phyloP scores from a whole-genome alignment of 805 yeast genomes.

The Torulaspora quercuum region DNA sequence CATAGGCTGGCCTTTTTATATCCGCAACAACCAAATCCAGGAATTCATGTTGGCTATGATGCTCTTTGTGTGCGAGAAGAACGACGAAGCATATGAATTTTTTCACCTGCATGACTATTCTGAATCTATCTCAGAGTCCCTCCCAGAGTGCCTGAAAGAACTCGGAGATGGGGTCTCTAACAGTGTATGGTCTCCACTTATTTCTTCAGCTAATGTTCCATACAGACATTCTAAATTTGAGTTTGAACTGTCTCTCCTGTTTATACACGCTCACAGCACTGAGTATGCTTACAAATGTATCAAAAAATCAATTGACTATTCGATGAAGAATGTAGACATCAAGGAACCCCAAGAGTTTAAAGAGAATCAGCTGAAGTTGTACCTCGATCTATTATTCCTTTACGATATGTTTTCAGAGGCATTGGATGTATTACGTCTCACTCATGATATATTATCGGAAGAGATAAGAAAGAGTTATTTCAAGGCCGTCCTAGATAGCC shows the following conservation, averaged over 20 bases:
- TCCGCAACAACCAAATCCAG: constrained; percentile 21
- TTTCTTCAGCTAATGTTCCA: constrained; percentile 19
- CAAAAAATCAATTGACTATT: constrained; percentile 29
- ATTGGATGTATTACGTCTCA: constrained; percentile 31
- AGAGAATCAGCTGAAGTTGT: constrained; percentile 27
- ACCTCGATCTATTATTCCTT: constrained; percentile 27
- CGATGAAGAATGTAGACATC: constrained; percentile 15
- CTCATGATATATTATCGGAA: constrained; percentile 24
- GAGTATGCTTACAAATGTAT: constrained; percentile 29
- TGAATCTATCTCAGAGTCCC: constrained; percentile 13
- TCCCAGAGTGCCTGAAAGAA: constrained; percentile 24
- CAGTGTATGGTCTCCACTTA: constrained; percentile 26
- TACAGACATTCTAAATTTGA: constrained; percentile 24
- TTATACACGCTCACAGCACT: constrained; percentile 20
- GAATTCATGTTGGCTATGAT: constrained; percentile 32
- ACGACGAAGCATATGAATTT: constrained; percentile 27
- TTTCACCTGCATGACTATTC: constrained; percentile 29
- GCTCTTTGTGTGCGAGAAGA: constrained; percentile 27
- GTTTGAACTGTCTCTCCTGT: constrained; percentile 30
- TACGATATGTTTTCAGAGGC: constrained; percentile 31
- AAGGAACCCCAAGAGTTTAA: constrained; percentile 23
- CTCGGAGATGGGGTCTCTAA: constrained; percentile 12
- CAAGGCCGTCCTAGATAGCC: constrained; percentile 16
- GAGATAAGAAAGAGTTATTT: constrained; percentile 27
- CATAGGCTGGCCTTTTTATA: constrained; percentile 23